These are phyloP conservation scores for Alternaria sp. DNA, from an alignment of 2,329 filamentous ascomycete genomes.

Conservation along the genomic window DNA sequence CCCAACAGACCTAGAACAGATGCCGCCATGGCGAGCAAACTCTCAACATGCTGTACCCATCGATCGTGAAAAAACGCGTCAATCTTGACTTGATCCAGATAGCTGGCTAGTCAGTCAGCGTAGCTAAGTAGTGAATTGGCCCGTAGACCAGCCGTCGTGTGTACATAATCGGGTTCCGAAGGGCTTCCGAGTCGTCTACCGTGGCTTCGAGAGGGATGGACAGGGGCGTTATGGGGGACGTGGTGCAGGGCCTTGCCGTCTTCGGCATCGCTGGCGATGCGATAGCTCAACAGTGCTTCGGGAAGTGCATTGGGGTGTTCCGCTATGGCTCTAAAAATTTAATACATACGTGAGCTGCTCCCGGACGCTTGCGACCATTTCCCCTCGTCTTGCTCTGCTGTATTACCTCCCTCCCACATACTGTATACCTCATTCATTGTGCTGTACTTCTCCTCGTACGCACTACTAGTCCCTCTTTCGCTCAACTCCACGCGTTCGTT, in stretches of 20 bases:
- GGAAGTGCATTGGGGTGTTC: conserved; percentile 41
- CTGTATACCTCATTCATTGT: conserved; percentile 2
- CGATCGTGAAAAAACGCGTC: not conserved
- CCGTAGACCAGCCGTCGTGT: not conserved
- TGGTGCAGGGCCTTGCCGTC: conserved; percentile 26
- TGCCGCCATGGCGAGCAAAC: conserved; percentile 7
- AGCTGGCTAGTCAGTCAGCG: not conserved
- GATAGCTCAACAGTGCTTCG: conserved; percentile 46
- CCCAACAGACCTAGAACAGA: conserved; percentile 22
- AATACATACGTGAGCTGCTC: conserved; percentile 22
- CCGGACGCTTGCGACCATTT: conserved; percentile 3
- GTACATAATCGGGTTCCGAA: conserved; percentile 17
- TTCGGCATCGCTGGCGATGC: conserved; percentile 41
- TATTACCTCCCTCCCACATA: conserved; percentile 2
- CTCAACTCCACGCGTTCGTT: conserved; percentile 19
- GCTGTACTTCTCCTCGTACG: conserved; percentile 15
- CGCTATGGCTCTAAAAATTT: conserved; percentile 29
- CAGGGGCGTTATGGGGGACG: conserved; percentile 27
- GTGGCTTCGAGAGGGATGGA: conserved; percentile 18
- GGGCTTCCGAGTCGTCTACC: conserved; percentile 22
- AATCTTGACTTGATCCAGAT: not conserved
- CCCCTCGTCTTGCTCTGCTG: conserved; percentile 12
- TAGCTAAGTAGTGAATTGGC: not conserved
- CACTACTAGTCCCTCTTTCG: conserved; percentile 6
- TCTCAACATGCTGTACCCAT: not conserved